Evolutionary conservation across 2,329 filamentous ascomycete species (phyloP).

Genomic region (Cytospora chrysosperma): DNA sequence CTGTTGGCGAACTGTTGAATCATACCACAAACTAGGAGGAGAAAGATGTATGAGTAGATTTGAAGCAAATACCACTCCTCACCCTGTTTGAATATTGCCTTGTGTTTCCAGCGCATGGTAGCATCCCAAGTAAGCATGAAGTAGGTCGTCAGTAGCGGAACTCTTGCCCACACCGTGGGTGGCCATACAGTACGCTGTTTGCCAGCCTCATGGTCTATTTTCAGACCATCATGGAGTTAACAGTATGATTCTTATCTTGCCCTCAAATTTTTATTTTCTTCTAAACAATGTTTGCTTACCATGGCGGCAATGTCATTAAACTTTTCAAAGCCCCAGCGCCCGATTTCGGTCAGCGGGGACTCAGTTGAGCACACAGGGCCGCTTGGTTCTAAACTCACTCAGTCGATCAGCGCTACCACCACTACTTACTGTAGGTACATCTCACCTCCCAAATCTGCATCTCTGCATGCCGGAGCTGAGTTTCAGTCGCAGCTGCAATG

Average conservation of each 20-base stretch:
- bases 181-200: background rate
- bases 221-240: background rate
- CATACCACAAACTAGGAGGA: background rate
- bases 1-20: background rate
- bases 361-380: background rate
- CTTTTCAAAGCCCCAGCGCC: constrained; percentile 6
- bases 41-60: background rate
- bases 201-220: background rate
- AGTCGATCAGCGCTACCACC: background rate
- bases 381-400: constrained; percentile 6
- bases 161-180: background rate
- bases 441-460: background rate
- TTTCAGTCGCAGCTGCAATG: constrained; percentile 12
- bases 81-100: background rate
- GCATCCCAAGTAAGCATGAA: too few relatives aligned
- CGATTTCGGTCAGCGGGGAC: constrained; percentile 20
- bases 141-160: background rate
- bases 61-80: constrained; percentile 3
- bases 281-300: background rate
- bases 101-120: background rate
- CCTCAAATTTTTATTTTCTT: too few relatives aligned
- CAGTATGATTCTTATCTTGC: too few relatives aligned
- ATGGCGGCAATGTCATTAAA: background rate
- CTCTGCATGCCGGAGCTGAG: background rate
- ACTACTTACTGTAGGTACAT: too few relatives aligned